phyloP scores from a whole-genome alignment of 106 monocot species.

The Allium fistulosum region DNA sequence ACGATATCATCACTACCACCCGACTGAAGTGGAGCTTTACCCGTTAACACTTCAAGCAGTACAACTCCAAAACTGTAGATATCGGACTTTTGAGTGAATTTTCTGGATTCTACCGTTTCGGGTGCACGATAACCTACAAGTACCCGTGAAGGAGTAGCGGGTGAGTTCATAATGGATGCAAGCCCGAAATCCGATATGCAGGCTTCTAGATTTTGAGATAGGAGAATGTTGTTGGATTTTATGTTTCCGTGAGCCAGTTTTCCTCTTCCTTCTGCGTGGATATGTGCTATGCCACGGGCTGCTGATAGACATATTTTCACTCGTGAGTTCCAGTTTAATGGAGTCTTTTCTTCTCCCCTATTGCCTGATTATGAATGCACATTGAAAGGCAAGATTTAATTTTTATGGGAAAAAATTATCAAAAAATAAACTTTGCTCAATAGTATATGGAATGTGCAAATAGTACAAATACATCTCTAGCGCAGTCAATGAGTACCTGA shows the following conservation, averaged over 20 bases:
- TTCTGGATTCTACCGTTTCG: conserved; percentile 46
- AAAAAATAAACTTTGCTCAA: no score
- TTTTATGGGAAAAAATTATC: neutral
- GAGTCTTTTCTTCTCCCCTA: conserved; percentile 28
- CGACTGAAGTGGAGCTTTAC: conserved; percentile 62
- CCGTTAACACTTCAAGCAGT: conserved; percentile 79
- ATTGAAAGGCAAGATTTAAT: neutral
- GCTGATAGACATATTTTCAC: conserved; percentile 60
- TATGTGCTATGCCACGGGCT: conserved; percentile 55
- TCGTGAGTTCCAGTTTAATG: conserved; percentile 69
- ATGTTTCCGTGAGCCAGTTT: conserved; percentile 85
- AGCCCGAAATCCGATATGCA: conserved; percentile 55
- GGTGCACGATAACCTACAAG: conserved; percentile 68
- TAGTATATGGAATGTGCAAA: no score
- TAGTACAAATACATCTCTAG: no score
- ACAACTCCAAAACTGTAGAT: conserved; percentile 90
- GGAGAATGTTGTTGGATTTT: conserved; percentile 66
- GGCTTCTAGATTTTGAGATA: conserved; percentile 35
- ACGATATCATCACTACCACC: conserved; percentile 35
- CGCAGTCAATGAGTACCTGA: no score
- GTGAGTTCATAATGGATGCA: conserved; percentile 35
- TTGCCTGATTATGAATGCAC: conserved; percentile 27
- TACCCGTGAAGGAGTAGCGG: conserved; percentile 22
- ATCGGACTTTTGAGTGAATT: conserved; percentile 69
- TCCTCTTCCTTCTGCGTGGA: conserved; percentile 58